Conservation (phyloP, 1,284 basidiomycete genomes). For the Cystobasidium pallidum region DNA sequence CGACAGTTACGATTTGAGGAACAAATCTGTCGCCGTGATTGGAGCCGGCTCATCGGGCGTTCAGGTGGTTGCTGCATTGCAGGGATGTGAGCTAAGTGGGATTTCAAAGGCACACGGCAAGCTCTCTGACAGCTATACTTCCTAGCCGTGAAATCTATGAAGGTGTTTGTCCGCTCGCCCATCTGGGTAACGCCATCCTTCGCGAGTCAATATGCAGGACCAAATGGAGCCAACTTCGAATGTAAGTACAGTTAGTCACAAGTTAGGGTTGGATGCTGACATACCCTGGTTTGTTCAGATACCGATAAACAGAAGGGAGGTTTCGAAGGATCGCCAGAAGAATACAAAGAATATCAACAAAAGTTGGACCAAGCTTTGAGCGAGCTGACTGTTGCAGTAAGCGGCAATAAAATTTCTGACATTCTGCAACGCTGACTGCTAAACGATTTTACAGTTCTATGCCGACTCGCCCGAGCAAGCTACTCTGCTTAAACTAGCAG, state of each 20-base stretch:
- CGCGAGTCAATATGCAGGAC: conserved; percentile 9
- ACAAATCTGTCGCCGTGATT: background rate
- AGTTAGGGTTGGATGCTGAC: too few species aligned
- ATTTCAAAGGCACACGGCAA: too few species aligned
- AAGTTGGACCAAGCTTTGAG: background rate
- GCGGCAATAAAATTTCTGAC: background rate
- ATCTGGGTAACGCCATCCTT: conserved; percentile 5
- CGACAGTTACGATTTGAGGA: background rate
- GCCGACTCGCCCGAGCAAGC: conserved; percentile 1
- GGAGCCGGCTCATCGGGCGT: background rate
- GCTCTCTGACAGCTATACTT: background rate
- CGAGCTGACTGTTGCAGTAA: background rate
- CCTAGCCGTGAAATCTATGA: conserved; percentile 3
- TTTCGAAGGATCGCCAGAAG: conserved; percentile 3
- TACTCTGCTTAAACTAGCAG: background rate
- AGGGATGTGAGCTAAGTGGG: background rate
- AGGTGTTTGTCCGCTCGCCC: background rate
- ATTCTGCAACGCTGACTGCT: background rate
- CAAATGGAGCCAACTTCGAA: background rate
- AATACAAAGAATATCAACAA: background rate
- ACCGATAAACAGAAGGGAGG: background rate
- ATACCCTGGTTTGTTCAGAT: background rate
- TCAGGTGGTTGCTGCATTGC: background rate
- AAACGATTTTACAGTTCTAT: background rate
- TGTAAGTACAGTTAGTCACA: background rate